Conservation (phyloP, 2,329 filamentous ascomycete species). For the Cladosporium sp. region DNA sequence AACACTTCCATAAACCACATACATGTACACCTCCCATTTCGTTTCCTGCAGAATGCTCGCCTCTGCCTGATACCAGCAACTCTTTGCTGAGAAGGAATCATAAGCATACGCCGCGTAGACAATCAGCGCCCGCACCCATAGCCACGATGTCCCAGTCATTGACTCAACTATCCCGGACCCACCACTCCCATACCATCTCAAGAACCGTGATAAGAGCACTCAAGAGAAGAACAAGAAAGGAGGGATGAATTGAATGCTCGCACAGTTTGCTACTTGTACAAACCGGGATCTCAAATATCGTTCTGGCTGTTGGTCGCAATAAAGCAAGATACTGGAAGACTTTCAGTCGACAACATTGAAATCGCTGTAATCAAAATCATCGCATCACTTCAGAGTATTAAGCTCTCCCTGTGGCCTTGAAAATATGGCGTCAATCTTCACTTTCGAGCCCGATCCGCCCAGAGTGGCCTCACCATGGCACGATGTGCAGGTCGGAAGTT, state of each 20-base stretch:
- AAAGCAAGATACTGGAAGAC: no score
- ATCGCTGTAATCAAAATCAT: no score
- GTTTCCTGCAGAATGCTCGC: background rate
- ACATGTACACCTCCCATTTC: background rate
- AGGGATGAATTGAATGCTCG: background rate
- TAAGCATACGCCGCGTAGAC: background rate
- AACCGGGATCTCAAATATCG: no score
- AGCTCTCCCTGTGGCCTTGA: background rate
- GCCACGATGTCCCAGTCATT: constrained; percentile 50
- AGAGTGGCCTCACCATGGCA: constrained; percentile 86
- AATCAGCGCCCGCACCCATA: background rate
- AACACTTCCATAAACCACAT: no score
- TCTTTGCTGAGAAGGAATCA: background rate
- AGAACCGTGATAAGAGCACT: constrained; percentile 36
- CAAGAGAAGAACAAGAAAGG: background rate
- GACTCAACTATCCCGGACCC: constrained; percentile 44
- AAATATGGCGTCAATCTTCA: constrained; percentile 88
- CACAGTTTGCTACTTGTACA: background rate
- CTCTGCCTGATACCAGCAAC: constrained; percentile 1
- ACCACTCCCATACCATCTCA: constrained; percentile 48
- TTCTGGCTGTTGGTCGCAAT: no score
- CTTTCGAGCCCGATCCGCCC: constrained; percentile 82
- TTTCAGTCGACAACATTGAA: no score
- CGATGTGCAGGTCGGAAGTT: constrained; percentile 3
- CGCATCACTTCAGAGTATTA: no score